Evolutionary conservation across 2,329 filamentous ascomycete species (phyloP), one percentile per base, ranked within the genome.

Genomic region (Fusarium albosuccineum): DNA sequence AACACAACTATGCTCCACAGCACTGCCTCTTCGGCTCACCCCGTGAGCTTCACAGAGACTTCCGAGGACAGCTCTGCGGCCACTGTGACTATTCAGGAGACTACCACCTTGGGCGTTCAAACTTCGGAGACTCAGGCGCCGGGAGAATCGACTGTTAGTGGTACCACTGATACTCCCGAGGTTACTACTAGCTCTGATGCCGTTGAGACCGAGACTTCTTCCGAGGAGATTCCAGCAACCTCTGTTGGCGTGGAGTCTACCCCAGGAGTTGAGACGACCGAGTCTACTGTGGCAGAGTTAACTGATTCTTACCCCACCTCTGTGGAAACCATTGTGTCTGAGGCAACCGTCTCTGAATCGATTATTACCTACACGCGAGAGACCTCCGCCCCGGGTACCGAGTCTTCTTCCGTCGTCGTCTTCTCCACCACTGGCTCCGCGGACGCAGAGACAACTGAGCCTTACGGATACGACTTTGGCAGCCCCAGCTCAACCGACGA

Each of bases 401-500:
- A 14, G 14, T 1, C 33, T 33, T 27, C 33, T 9, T n/a, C 22
- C 2, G 14, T 34, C n/a, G 11, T 46, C 2, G 14, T 34, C n/a
- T 14, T 46, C 14, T 34, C 16, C 17, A 39, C 52, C 33, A 46
- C 52, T 3, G 27, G 52, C n/a, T 33, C 45, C 3, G 44, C 22
- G 4, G 16, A 54, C 9, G 45, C 27, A 39, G 49, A 44, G 29
- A 33, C 65, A 30, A 68, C 49, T 0, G 58, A 48, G 0, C 66
- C 66, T n/a, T 39, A 56, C 2, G 67, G 64, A 9, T 69, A 69
- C 8, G 63, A 70, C 45, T 69, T 70, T 14, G 55, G 55, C 1
- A 41, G 42, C 11, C 42, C 66, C 1, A 55, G 49, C 22, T 64
- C 64, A 2, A 52, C 46, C n/a, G 22, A 55, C 11, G 13, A 62